Base-by-base conservation (phyloP, 2,329 filamentous ascomycete species). In the Curvularia sp. region DNA sequence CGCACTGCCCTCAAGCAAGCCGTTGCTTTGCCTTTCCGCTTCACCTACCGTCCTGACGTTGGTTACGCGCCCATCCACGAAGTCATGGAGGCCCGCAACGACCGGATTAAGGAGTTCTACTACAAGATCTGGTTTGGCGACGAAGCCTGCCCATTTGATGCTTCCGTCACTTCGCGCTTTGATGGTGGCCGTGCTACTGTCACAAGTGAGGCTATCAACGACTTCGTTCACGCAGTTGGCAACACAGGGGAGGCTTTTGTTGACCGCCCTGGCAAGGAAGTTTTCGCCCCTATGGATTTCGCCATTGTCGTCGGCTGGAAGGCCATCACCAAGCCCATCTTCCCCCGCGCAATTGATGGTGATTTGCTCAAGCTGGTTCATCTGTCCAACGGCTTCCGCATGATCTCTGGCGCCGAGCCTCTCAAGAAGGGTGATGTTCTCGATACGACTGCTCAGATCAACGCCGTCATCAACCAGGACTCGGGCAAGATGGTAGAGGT, bases 401-500 rank as follows among this genome's bases (percentile, higher is more conserved):
- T 99, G 95, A 86, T 98, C 66, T 93, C 95, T 30, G 95, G 96
- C 55, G 95, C 94, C 1, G 89, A 97, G 75, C 94, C 95, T 15
- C 82, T 99, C 61, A 96, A 97, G 85, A 97, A 96, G 82, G 95
- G 93, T 30, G 95, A 99, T 75, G 87, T 93, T 62, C 86, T 99
- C 20, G 89, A 92, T 62, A 98, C 95, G 3, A 96, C 92, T 55
- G 95, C 95, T 43, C 93, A 96, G 77, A 91, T 99, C 81, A 98
- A 99, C 71, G 93, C 95, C 15, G 93, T 99, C 71, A 90, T 99
- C 82, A 99, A 98, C 82, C 93, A 99, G 78, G 93, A 97, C 13
- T 93, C 95, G 60, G 95, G 95, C 48, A 99, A 99, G 85, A 97
- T 99, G 93, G 96, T 99, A 18, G 96, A 99, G 80, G 94, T 99